Percentiles rank a stretch among this genome's conserved stretches.
These are phyloP conservation scores for Penicillium lagena DNA, from an alignment of 495 filamentous ascomycete species.

Conservation along the genomic window DNA sequence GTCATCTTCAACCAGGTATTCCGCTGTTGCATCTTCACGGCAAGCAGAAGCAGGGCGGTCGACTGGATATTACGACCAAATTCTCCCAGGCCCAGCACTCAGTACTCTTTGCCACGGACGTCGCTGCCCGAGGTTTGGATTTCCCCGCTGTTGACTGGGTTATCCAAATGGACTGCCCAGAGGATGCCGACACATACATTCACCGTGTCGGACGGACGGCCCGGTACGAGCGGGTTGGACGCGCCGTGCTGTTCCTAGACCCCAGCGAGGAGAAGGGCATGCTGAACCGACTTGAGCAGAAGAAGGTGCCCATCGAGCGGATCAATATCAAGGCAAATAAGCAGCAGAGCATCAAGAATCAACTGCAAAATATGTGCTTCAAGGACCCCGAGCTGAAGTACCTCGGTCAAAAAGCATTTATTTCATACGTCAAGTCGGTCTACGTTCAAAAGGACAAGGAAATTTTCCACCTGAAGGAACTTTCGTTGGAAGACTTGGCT, in stretches of 20 bases:
- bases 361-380: conserved; percentile 90
- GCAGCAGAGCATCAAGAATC: conserved; percentile 72
- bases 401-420: conserved; percentile 91
- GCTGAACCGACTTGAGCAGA: conserved; percentile 72
- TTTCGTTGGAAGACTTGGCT: conserved; percentile 81
- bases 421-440: conserved; percentile 76
- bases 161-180: conserved; percentile 88
- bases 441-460: conserved; percentile 90
- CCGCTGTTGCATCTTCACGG: conserved; percentile 94
- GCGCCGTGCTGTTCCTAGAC: conserved; percentile 85
- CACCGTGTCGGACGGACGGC: conserved; percentile 94
- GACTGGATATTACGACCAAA: conserved; percentile 75
- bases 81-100: conserved; percentile 73
- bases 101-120: conserved; percentile 92
- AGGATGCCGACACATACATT: conserved; percentile 96
- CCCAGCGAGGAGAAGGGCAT: conserved; percentile 88
- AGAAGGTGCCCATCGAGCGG: conserved; percentile 77
- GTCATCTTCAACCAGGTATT: conserved; percentile 90
- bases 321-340: conserved; percentile 87
- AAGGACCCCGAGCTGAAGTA: conserved; percentile 93
- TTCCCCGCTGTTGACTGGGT: conserved; percentile 99
- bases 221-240: conserved; percentile 80
- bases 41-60: conserved; percentile 82
- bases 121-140: conserved; percentile 87
- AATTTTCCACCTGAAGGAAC: conserved; percentile 71